Percentiles rank a stretch among this genome's conserved stretches.
Evolutionary conservation across 768 basidiomycete species (phyloP).

Genomic region (Tremella mesenterica): DNA sequence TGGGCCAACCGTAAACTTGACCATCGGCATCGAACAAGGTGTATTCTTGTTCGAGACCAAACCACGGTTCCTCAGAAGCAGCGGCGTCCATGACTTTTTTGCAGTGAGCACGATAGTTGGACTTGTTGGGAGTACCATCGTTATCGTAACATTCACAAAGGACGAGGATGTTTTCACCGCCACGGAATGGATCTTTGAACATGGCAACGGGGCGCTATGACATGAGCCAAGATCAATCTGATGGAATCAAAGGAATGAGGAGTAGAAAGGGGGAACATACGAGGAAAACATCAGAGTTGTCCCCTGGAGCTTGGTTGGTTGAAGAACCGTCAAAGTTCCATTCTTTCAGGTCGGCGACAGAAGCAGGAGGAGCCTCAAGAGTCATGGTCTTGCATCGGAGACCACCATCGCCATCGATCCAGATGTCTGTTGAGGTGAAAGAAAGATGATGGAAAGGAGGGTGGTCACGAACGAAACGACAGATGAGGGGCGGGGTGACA

Average conservation of each 20-base stretch:
- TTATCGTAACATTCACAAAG: constrained; percentile 97
- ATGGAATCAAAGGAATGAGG: too few relatives aligned
- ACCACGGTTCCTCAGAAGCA: constrained; percentile 68
- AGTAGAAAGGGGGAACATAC: constrained; percentile 19
- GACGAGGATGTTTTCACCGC: constrained; percentile 94
- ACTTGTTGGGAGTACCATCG: constrained; percentile 94
- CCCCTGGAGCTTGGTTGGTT: constrained; percentile 90
- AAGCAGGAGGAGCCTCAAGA: constrained; percentile 71
- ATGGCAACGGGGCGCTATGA: constrained; percentile 75
- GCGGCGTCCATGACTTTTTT: constrained; percentile 81
- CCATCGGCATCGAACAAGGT: constrained; percentile 91
- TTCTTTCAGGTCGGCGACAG: constrained; percentile 81
- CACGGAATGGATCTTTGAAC: constrained; percentile 99
- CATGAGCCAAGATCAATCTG: too few relatives aligned
- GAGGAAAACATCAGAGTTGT: constrained; percentile 96
- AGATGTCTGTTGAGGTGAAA: constrained; percentile 61
- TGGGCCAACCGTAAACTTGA: constrained; percentile 89
- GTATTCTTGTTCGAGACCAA: constrained; percentile 98
- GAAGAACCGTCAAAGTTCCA: constrained; percentile 99
- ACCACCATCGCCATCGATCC: constrained; percentile 92
- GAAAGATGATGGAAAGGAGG: background rate
- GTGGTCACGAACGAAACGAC: background rate
- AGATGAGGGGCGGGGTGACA: background rate
- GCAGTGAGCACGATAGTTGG: constrained; percentile 88
- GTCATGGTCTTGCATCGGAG: constrained; percentile 99